These are phyloP conservation scores for Cynara cardunculus DNA, from an alignment of 129 eudicot genomes.

Conservation along the genomic window DNA sequence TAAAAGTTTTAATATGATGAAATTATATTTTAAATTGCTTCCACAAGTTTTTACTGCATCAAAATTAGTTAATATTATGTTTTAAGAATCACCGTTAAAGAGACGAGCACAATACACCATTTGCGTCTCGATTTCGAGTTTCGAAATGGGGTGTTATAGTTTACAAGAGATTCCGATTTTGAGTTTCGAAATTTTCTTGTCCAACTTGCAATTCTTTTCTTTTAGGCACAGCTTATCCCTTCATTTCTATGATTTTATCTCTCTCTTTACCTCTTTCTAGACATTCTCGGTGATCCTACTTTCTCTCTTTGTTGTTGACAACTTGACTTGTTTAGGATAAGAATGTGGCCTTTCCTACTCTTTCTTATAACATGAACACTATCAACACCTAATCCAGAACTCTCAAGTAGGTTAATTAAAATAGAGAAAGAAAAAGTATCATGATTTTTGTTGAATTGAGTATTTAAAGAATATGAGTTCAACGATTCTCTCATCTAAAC, in stretches of 20 bases:
- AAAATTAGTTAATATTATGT: too few species aligned
- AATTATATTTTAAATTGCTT: too few species aligned
- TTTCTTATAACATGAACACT: neutral
- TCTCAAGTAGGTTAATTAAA: neutral
- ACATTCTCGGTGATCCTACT: neutral
- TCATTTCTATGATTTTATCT: neutral
- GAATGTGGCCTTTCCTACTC: neutral
- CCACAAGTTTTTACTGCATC: too few species aligned
- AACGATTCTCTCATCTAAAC: neutral
- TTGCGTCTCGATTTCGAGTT: too few species aligned
- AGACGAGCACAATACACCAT: too few species aligned
- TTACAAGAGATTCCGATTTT: too few species aligned
- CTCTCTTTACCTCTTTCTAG: neutral
- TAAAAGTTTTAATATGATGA: too few species aligned
- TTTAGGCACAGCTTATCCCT: neutral
- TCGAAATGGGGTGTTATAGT: too few species aligned
- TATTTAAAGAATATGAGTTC: neutral
- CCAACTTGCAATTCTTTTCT: neutral
- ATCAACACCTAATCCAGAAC: neutral
- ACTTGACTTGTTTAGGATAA: neutral
- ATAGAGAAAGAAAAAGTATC: neutral
- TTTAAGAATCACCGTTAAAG: too few species aligned
- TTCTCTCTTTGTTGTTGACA: neutral
- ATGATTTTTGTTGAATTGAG: neutral
- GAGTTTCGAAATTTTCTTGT: neutral